These are phyloP conservation scores for Choiromyces venosus DNA, from an alignment of 495 filamentous ascomycete genomes.

Conservation along the genomic window DNA sequence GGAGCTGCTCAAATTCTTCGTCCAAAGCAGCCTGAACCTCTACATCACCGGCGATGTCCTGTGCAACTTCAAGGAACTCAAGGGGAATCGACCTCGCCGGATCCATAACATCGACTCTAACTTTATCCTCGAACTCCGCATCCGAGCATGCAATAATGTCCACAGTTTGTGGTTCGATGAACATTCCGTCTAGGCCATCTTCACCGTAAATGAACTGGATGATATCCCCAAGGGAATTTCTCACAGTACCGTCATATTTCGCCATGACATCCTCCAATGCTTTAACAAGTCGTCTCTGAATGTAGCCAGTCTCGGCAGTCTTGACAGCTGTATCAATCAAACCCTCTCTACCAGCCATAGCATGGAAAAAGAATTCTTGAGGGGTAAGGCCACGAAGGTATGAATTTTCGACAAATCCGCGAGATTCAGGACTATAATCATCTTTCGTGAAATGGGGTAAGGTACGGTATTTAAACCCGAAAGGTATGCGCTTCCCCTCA, in stretches of 20 bases:
- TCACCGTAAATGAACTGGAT: constrained; percentile 98
- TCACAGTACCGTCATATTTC: constrained; percentile 95
- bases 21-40: constrained; percentile 79
- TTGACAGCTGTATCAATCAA: constrained; percentile 99
- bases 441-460: constrained; percentile 98
- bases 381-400: constrained; percentile 94
- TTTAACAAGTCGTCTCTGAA: constrained; percentile 96
- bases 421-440: constrained; percentile 92
- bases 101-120: constrained; percentile 94
- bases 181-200: constrained; percentile 84
- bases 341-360: constrained; percentile 99
- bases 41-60: constrained; percentile 79
- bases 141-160: constrained; percentile 75
- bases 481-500: constrained; percentile 97
- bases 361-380: constrained; percentile 98
- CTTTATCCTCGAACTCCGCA: constrained; percentile 66
- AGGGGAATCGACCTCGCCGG: constrained; percentile 55
- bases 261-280: constrained; percentile 96
- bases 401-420: constrained; percentile 98
- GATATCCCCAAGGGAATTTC: constrained; percentile 93
- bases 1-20: constrained; percentile 76
- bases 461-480: constrained; percentile 97
- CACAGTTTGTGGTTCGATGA: constrained; percentile 85
- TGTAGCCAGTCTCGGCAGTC: constrained; percentile 98
- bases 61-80: constrained; percentile 75